A percentile compares a stretch with the other conserved stretches of the same genome.
These are phyloP conservation scores for Colletotrichum phormii DNA, from an alignment of 2,329 filamentous ascomycete species.

Conservation along the genomic window DNA sequence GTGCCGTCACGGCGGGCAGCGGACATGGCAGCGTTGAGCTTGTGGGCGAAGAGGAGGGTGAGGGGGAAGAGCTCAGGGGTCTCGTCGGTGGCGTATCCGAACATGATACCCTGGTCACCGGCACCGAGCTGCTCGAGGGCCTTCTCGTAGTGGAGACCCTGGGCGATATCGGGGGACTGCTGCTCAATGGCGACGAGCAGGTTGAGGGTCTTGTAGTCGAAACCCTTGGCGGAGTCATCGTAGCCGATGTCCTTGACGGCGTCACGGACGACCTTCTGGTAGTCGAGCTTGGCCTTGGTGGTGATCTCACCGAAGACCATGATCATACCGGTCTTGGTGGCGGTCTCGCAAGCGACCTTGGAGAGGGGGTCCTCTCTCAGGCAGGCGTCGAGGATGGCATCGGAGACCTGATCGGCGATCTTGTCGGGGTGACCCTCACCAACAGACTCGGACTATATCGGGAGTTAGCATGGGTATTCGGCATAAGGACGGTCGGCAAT, in stretches of 20 bases:
- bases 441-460: constrained; percentile 81
- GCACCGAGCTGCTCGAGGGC: constrained; percentile 97
- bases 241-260: constrained; percentile 99
- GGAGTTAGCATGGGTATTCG: constrained; percentile 29
- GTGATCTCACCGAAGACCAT: constrained; percentile 99
- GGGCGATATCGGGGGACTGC: constrained; percentile 98
- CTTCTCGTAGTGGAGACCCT: constrained; percentile 98
- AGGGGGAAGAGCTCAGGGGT: constrained; percentile 96
- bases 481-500: not conserved
- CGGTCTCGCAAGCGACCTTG: constrained; percentile 99
- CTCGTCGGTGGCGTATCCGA: constrained; percentile 99
- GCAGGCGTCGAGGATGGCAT: constrained; percentile 98
- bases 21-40: constrained; percentile 96
- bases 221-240: constrained; percentile 96
- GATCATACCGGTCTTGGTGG: constrained; percentile 99
- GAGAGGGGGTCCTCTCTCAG: constrained; percentile 93
- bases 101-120: constrained; percentile 99
- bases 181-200: constrained; percentile 98
- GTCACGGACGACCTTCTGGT: constrained; percentile 95
- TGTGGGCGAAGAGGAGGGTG: constrained; percentile 93
- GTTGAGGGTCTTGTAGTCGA: constrained; percentile 99
- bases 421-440: constrained; percentile 95
- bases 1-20: constrained; percentile 87
- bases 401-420: constrained; percentile 98
- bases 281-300: constrained; percentile 95